These are phyloP conservation scores for Basipetospora chlamydospora DNA, from an alignment of 2,329 filamentous ascomycete genomes.

Conservation along the genomic window DNA sequence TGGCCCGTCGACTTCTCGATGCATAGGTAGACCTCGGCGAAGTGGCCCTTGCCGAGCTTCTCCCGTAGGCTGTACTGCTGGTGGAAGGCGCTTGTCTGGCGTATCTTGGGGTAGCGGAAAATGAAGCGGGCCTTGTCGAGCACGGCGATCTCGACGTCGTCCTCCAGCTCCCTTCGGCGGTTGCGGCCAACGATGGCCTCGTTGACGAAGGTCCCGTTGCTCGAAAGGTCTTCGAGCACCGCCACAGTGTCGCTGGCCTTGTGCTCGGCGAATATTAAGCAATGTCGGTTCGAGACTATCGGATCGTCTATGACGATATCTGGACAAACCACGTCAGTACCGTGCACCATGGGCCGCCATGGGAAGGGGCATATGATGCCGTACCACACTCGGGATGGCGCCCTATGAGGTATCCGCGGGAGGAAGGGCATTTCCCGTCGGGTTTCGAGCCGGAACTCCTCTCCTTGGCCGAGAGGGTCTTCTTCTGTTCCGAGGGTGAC, in stretches of 20 bases:
- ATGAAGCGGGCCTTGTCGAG: slow-evolving; percentile 75
- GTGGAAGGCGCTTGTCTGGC: slow-evolving; percentile 61
- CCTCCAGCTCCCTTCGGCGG: slow-evolving; percentile 72
- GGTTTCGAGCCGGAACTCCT: neutral
- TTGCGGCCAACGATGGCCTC: slow-evolving; percentile 84
- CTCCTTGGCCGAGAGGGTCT: neutral
- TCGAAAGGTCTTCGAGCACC: slow-evolving; percentile 83
- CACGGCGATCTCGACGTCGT: slow-evolving; percentile 83
- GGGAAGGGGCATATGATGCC: slow-evolving; percentile 14
- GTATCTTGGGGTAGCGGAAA: slow-evolving; percentile 73
- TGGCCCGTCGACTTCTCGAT: slow-evolving; percentile 72
- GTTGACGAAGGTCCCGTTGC: slow-evolving; percentile 93
- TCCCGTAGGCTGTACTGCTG: slow-evolving; percentile 77
- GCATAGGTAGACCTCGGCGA: slow-evolving; percentile 84
- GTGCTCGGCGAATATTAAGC: slow-evolving; percentile 49
- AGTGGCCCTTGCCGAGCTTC: slow-evolving; percentile 86
- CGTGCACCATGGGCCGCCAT: neutral
- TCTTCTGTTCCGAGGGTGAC: slow-evolving; percentile 1
- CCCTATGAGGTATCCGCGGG: slow-evolving; percentile 81
- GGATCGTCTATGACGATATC: slow-evolving; percentile 63
- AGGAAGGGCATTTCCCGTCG: slow-evolving; percentile 34
- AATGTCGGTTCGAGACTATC: slow-evolving; percentile 79
- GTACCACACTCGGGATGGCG: slow-evolving; percentile 86
- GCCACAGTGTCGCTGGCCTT: slow-evolving; percentile 47
- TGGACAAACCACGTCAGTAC: neutral